Percentiles rank a stretch among this genome's conserved stretches.
Evolutionary conservation across 2,329 filamentous ascomycete species (phyloP).

Genomic region (Claviceps maximensis): DNA sequence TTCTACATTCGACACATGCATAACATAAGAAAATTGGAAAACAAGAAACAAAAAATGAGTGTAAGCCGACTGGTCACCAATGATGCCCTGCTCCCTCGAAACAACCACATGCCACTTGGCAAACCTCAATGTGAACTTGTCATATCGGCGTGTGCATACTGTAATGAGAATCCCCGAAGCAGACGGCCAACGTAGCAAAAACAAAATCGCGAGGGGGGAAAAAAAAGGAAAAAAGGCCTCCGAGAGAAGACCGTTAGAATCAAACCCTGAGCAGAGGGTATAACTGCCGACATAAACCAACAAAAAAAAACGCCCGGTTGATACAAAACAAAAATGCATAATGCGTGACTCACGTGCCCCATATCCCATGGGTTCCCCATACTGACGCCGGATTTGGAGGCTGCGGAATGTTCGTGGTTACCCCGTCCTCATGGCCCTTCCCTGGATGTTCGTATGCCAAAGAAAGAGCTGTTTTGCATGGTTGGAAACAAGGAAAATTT

Average conservation of each 20-base stretch:
- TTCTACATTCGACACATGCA: not conserved
- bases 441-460: constrained; percentile 4
- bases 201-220: not conserved
- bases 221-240: not conserved
- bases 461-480: constrained; percentile 1
- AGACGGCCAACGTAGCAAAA: not conserved
- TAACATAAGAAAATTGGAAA: not conserved
- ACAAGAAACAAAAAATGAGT: not conserved
- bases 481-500: not conserved
- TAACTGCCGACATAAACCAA: not conserved
- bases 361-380: not conserved
- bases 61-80: not conserved
- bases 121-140: not conserved
- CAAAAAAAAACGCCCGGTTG: not conserved
- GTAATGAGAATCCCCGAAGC: not conserved
- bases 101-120: not conserved
- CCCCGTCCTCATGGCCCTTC: not conserved
- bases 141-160: constrained; percentile 5
- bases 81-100: too few species aligned
- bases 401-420: not conserved
- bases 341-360: not conserved
- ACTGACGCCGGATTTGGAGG: constrained; percentile 1
- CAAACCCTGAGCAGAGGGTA: not conserved
- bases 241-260: not conserved
- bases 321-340: not conserved